Base-by-base conservation (phyloP, 75 land plant species). In the Cupressus sempervirens region DNA sequence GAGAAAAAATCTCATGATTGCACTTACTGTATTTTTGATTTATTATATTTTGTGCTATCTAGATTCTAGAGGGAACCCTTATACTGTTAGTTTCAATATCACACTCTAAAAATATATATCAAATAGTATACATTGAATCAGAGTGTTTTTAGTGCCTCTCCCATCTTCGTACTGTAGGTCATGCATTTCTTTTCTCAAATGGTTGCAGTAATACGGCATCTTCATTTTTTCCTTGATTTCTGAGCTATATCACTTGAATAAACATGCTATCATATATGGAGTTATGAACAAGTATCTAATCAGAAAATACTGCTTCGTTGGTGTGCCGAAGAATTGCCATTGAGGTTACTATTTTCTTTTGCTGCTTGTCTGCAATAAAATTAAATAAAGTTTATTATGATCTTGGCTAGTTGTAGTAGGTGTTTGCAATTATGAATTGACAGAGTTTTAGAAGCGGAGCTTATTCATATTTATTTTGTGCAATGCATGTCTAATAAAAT, bases 191-290 rank as follows among this genome's bases (percentile, higher is more conserved):
- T 70, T 70, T 32, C 32, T 70, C 36, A 35, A 70, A 70, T 35
- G 10, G 14, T 32, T 70, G 74, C 74, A 70, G 14, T 70, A 12
- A 32, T 70, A 29, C 32, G 32, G 32, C 12, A 14, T 70, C 10
- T 29, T 30, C 32, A 7, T 70, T 32, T 70, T 70, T 15, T 32
- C 74, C 32, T 70, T 29, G 32, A 32, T 70, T 70, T 70, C n/a
- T 62, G 14, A 70, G 32, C 74, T 30, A 70, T 32, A 7, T n/a
- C 36, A 12, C 23, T 16, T 10, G 11, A 36, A 40, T 77, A 29
- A 79, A 56, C 58, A 48, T 34, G n/a, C 84, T 54, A 46, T 85
- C 23, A 30, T 84, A 30, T 84, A 45, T 84, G 38, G 74, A 70
- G 74, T 70, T 23, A 32, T 12, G 35, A 70, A 32, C 74, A 30